Conservation (phyloP, 495 filamentous ascomycete genomes). For the Polyplosphaeria fusca region DNA sequence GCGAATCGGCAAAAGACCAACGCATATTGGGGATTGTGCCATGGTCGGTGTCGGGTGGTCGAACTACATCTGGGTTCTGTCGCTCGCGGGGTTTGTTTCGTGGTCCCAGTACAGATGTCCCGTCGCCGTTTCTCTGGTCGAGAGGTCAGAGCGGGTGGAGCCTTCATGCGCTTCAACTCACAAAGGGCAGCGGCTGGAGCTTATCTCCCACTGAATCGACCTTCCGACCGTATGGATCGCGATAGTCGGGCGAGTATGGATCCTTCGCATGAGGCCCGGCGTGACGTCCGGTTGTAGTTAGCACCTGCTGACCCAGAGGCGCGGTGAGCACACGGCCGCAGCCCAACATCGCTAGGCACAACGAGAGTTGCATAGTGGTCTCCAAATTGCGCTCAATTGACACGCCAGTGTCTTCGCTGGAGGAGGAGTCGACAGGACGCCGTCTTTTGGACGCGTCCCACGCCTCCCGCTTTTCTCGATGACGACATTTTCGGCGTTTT, state of each 20-base stretch:
- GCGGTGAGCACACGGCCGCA: constrained; percentile 17
- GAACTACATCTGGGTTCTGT: constrained; percentile 63
- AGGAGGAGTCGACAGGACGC: too few species aligned
- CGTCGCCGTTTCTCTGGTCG: constrained; percentile 57
- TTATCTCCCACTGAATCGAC: constrained; percentile 57
- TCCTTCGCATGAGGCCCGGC: constrained; percentile 13
- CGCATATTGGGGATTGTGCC: constrained; percentile 63
- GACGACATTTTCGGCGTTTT: constrained; percentile 18
- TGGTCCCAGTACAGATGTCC: constrained; percentile 61
- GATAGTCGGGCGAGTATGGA: constrained; percentile 45
- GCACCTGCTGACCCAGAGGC: constrained; percentile 42
- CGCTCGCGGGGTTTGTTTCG: constrained; percentile 60
- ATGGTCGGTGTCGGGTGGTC: constrained; percentile 63
- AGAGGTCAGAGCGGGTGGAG: constrained; percentile 1
- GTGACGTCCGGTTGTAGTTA: constrained; percentile 30
- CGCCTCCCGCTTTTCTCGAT: constrained; percentile 4
- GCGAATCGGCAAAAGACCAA: constrained; percentile 70
- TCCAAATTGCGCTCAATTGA: constrained; percentile 10
- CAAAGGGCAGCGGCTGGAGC: constrained; percentile 58
- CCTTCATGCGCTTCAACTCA: too few species aligned
- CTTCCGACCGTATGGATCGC: constrained; percentile 50
- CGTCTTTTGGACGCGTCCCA: too few species aligned
- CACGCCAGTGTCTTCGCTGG: too few species aligned
- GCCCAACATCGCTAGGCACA: constrained; percentile 17
- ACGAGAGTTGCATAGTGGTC: constrained; percentile 12